Evolutionary conservation across 192 early-diverging fungal genomes (phyloP), one percentile per base, ranked within the genome.

Genomic region (Entomortierella lignicola): DNA sequence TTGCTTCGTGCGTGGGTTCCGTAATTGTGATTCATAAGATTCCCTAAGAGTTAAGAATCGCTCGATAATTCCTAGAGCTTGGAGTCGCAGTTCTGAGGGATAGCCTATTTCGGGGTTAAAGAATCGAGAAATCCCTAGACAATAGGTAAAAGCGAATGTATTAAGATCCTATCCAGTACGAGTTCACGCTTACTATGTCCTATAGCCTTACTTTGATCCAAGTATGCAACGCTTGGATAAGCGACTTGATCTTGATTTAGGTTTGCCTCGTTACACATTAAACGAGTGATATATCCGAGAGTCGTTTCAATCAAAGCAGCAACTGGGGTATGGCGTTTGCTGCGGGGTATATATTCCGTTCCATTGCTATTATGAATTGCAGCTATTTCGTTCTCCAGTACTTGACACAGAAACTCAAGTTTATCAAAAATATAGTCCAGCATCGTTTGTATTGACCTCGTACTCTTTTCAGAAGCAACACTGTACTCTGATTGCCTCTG

Each of bases 131-230:
- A 79, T 67, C 11, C 75, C 75, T 79, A 68, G 3, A 50, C 20
- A 54, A 30, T 13, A 34, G 1, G 8, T n/a, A 39, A 15, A 6
- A 54, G 34, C 39, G 3, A 26, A 20, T 26, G 39, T 12, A 43
- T 34, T 37, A 37, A 37, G 44, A 15, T 47, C 15, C 3, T 2
- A 47, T 47, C 17, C 25, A 1, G 26, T 20, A 13, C 0, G 18
- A 44, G n/a, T n/a, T 34, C 47, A 34, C 4, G 31, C 18, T 18
- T 21, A 20, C 25, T 30, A 47, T 23, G 31, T 0, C 7, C 7
- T 27, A 20, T 2, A 21, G 48, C 75, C 55, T 47, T 79, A 79
- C 75, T 25, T 10, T 69, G 39, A 43, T 79, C 75, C 5, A 79
- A 44, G 15, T 43, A 79, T 30, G 55, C 31, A 11, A 79, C 20